Evolutionary conservation across 768 basidiomycete species (phyloP).

Genomic region (Naganishia vaughanmartiniae): DNA sequence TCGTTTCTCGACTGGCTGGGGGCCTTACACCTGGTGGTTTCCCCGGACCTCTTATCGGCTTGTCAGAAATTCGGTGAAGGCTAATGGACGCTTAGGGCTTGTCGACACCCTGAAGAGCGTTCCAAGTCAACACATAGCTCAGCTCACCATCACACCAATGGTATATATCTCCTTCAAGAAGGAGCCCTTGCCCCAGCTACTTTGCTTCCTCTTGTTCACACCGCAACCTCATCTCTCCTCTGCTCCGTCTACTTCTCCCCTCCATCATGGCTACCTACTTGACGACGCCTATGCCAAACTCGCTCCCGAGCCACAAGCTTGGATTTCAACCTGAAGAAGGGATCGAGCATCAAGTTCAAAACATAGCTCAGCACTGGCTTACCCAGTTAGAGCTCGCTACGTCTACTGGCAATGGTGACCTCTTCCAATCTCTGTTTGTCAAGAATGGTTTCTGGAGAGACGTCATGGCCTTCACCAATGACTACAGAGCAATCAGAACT

Average conservation of each 20-base stretch:
- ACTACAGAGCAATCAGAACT: constrained; percentile 38
- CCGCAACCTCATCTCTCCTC: background rate
- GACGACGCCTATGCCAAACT: constrained; percentile 31
- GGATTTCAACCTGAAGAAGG: constrained; percentile 37
- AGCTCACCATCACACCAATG: background rate
- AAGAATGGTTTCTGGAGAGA: constrained; percentile 40
- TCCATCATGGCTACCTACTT: constrained; percentile 30
- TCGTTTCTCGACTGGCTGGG: background rate
- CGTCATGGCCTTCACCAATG: constrained; percentile 42
- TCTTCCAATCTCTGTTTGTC: constrained; percentile 36
- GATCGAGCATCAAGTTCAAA: constrained; percentile 37
- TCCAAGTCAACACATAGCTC: background rate
- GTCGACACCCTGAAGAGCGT: background rate
- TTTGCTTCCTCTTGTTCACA: constrained; percentile 6
- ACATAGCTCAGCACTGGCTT: constrained; percentile 41
- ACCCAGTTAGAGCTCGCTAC: constrained; percentile 36
- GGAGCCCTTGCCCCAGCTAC: background rate
- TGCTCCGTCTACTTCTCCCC: background rate
- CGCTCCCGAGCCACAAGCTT: constrained; percentile 37
- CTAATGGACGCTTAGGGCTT: background rate
- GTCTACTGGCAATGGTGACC: constrained; percentile 31
- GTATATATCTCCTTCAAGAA: background rate
- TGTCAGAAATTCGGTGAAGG: background rate
- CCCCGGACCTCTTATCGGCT: background rate
- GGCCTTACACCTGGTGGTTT: too few relatives aligned